phyloP scores from a whole-genome alignment of 2,329 filamentous ascomycete genomes.

The Trichoderma endophyticum region DNA sequence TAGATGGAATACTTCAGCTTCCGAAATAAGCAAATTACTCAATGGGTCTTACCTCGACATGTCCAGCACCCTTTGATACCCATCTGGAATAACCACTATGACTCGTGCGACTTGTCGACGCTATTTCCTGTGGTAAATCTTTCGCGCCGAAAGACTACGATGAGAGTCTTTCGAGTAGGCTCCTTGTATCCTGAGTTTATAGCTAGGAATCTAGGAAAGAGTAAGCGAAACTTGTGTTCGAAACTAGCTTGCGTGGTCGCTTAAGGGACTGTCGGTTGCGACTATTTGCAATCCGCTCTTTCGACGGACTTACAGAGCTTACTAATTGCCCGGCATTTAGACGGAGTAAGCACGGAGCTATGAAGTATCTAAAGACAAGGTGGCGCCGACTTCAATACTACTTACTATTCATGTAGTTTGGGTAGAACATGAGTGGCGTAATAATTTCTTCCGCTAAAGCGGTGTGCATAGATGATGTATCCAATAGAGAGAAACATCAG shows the following conservation, averaged over 20 bases:
- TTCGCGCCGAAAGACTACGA: background rate
- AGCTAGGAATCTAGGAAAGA: background rate
- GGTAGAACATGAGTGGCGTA: background rate
- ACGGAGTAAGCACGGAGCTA: background rate
- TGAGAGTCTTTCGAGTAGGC: background rate
- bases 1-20: background rate
- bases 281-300: background rate
- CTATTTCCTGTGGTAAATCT: background rate
- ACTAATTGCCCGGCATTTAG: background rate
- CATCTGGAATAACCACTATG: background rate
- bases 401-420: background rate
- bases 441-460: background rate
- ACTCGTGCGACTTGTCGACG: background rate
- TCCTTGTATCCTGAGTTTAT: background rate
- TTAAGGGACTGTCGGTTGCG: background rate
- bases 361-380: background rate
- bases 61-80: slow-evolving; percentile 12
- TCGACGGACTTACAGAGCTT: background rate
- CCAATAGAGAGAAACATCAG: background rate
- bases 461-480: background rate
- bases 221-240: background rate
- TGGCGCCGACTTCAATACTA: background rate
- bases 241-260: background rate
- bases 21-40: background rate
- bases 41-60: background rate